These are phyloP conservation scores for Talaromyces sp. DNA, from an alignment of 2,329 filamentous ascomycete genomes.

Conservation along the genomic window DNA sequence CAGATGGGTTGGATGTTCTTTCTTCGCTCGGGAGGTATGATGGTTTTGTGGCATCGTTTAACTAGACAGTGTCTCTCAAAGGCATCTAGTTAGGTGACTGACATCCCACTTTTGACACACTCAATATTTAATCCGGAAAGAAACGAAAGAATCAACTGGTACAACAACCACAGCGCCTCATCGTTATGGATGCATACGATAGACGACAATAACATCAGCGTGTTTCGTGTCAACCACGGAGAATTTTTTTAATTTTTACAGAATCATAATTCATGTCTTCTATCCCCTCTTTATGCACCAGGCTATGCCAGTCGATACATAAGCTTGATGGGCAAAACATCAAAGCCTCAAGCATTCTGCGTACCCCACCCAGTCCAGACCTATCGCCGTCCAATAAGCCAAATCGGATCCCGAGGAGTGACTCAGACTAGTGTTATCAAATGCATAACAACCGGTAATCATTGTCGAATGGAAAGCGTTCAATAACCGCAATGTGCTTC, in stretches of 20 bases:
- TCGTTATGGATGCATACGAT: no score
- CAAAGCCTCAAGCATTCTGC: background rate
- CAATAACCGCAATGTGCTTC: background rate
- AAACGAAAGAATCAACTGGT: background rate
- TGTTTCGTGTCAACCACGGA: no score
- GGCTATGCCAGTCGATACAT: background rate
- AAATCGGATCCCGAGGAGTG: background rate
- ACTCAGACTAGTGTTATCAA: background rate
- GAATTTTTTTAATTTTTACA: background rate
- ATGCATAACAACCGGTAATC: background rate
- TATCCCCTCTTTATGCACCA: background rate
- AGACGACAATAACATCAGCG: no score
- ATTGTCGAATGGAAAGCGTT: background rate
- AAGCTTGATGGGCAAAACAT: background rate
- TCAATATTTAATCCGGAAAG: no score
- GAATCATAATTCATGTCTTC: background rate
- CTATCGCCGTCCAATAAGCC: background rate
- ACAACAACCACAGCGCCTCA: no score
- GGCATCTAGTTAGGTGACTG: no score
- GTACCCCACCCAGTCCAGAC: background rate
- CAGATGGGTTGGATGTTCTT: background rate
- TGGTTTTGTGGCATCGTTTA: background rate
- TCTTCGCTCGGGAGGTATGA: background rate
- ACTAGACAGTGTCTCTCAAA: background rate
- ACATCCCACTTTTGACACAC: no score